Evolutionary conservation across 2,329 filamentous ascomycete genomes (phyloP).

Genomic region (Aspergillus luchuensis): DNA sequence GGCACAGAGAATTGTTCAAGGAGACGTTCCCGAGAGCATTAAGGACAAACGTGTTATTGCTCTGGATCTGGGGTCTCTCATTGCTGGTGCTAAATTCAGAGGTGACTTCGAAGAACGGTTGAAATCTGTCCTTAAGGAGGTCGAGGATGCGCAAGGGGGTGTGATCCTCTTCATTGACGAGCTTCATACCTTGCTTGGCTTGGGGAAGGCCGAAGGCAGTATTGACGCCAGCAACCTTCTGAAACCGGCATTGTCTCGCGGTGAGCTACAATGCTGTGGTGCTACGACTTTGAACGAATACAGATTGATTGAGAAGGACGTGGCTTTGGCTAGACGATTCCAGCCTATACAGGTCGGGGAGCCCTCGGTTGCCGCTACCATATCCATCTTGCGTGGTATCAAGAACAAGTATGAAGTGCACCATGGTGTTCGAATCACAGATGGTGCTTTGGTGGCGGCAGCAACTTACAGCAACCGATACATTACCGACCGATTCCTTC

Average conservation of each 20-base stretch:
- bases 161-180: conserved; percentile 97
- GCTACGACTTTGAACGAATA: conserved; percentile 94
- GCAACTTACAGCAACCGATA: conserved; percentile 93
- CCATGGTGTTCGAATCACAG: conserved; percentile 92
- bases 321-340: conserved; percentile 86
- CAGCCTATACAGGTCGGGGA: conserved; percentile 94
- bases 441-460: conserved; percentile 86
- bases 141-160: conserved; percentile 82
- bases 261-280: conserved; percentile 91
- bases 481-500: conserved; percentile 92
- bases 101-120: conserved; percentile 95
- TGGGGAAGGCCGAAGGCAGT: conserved; percentile 93
- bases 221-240: conserved; percentile 95
- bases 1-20: conserved; percentile 83
- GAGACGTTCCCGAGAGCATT: conserved; percentile 93
- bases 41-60: conserved; percentile 90
- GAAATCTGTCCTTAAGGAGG: conserved; percentile 88
- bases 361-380: conserved; percentile 85
- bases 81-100: conserved; percentile 92
- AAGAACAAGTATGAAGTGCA: conserved; percentile 98
- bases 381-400: conserved; percentile 93
- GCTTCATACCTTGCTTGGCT: conserved; percentile 83
- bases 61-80: conserved; percentile 85
- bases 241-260: conserved; percentile 89
- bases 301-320: conserved; percentile 91